These are phyloP conservation scores for Ganoderma resinaceum DNA, from an alignment of 1,284 basidiomycete genomes.

Conservation along the genomic window DNA sequence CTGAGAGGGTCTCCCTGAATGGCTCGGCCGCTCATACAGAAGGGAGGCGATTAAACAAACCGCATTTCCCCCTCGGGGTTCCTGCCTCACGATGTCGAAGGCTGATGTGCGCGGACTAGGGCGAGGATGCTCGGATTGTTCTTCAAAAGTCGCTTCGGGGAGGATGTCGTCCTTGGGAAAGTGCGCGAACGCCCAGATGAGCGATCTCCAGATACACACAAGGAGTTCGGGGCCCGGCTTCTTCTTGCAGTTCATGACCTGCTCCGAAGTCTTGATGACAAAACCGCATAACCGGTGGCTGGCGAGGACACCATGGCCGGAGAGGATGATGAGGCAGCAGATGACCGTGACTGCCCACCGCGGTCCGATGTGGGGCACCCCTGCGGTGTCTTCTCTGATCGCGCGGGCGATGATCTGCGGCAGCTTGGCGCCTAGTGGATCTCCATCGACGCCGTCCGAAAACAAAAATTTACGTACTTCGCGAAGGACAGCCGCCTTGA, in stretches of 20 bases:
- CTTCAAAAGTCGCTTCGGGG: constrained; percentile 31
- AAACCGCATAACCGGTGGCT: constrained; percentile 49
- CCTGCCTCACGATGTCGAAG: constrained; percentile 52
- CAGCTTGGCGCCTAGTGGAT: constrained; percentile 27
- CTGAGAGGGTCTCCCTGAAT: background rate
- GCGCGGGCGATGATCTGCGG: constrained; percentile 30
- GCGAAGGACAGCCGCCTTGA: constrained; percentile 32
- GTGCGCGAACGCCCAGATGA: constrained; percentile 61
- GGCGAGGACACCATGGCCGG: constrained; percentile 52
- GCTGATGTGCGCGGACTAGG: constrained; percentile 35
- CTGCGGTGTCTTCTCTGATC: constrained; percentile 31
- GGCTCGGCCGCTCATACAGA: constrained; percentile 34
- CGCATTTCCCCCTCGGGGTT: constrained; percentile 50
- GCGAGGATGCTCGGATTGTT: too few species aligned
- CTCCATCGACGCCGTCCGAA: background rate
- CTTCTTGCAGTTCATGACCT: constrained; percentile 42
- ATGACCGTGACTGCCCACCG: constrained; percentile 46
- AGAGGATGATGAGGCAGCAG: constrained; percentile 56
- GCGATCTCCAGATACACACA: constrained; percentile 56
- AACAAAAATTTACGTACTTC: constrained; percentile 35
- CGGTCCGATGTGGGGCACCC: constrained; percentile 40
- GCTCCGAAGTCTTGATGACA: constrained; percentile 44
- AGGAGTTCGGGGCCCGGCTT: constrained; percentile 45
- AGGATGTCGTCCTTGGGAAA: constrained; percentile 17
- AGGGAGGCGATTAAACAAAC: constrained; percentile 46